Base-by-base conservation (phyloP, 805 yeast species). In the Candida vaughaniae region DNA sequence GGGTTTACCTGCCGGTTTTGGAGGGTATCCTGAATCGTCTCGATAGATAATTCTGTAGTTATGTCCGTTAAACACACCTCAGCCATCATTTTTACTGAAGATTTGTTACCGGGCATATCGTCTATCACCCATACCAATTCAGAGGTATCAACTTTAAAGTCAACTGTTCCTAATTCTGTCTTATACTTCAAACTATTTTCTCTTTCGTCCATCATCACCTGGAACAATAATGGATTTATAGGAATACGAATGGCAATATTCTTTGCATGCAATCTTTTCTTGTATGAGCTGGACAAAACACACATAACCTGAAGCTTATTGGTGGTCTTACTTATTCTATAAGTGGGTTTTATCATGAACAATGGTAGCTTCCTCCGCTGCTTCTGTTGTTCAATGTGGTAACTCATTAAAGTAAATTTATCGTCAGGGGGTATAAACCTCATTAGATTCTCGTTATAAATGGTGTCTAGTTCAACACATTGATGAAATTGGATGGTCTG, bases 371-470 rank as follows among this genome's bases (percentile, higher is more conserved):
- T 63, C n/a, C 49, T 37, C 25, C 47, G 49, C 33, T 68, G 69
- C 16, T 69, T 54, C 36, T 58, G 67, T 25, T 62, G 61, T 14
- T 74, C 75, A 28, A 68, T 69, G 3, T 73, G 53, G 42, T 66
- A 64, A 3, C 64, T 55, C 52, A 69, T 56, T 2, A 67, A 49
- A 2, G 52, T 49, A 35, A 69, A 69, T 38, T 63, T 56, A 39
- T 67, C 73, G 33, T 88, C 96, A 0, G 96, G 96, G 11, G 97
- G 96, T 12, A 84, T 77, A 56, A 89, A 90, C 19, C 81, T 77
- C 22, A 90, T 78, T 39, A 78, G 73, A 48, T 88, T 82, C 5
- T 73, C 71, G 12, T 64, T 56, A 56, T 90, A 95, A 45, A 85
- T 73, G 35, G 80, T 71, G 2, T 82, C 76, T 25, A 87, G 62